Evolutionary conservation across 2,329 filamentous ascomycete species (phyloP).

Genomic region (Stemphylium vesicarium): DNA sequence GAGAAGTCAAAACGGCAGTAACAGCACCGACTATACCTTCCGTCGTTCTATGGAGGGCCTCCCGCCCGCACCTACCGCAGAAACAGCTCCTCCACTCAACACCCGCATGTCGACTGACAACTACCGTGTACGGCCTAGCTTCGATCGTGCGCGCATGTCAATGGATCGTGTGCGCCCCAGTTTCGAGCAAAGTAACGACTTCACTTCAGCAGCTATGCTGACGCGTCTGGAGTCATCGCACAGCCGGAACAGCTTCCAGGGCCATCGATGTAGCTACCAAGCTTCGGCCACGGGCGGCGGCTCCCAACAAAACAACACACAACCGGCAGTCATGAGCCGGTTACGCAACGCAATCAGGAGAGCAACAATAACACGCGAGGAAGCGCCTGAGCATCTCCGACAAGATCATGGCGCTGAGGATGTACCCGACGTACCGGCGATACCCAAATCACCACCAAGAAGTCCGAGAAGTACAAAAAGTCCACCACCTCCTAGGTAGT

Average conservation of each 20-base stretch:
- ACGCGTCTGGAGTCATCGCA: slow-evolving; percentile 77
- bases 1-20: slow-evolving; percentile 86
- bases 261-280: slow-evolving; percentile 34
- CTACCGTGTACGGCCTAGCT: slow-evolving; percentile 72
- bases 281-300: slow-evolving; percentile 9
- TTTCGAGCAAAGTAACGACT: slow-evolving; percentile 88
- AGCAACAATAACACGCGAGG: slow-evolving; percentile 42
- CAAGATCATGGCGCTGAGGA: slow-evolving; percentile 10
- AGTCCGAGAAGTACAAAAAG: slow-evolving; percentile 30
- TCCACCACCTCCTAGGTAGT: slow-evolving; percentile 15
- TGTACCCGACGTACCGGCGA: slow-evolving; percentile 29
- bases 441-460: slow-evolving; percentile 25
- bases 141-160: slow-evolving; percentile 82
- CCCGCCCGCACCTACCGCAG: slow-evolving; percentile 32
- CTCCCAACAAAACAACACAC: slow-evolving; percentile 7
- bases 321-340: slow-evolving; percentile 32
- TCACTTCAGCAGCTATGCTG: slow-evolving; percentile 86
- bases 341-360: slow-evolving; percentile 42
- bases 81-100: slow-evolving; percentile 32
- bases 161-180: slow-evolving; percentile 85
- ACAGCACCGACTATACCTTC: slow-evolving; percentile 86
- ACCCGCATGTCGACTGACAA: slow-evolving; percentile 40
- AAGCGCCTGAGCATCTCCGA: slow-evolving; percentile 32
- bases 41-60: slow-evolving; percentile 47
- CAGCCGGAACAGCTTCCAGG: slow-evolving; percentile 38